Evolutionary conservation across 1,139 yeast species (phyloP), one percentile per base, ranked within the genome.

Genomic region (Lizanozyma gosingica): DNA sequence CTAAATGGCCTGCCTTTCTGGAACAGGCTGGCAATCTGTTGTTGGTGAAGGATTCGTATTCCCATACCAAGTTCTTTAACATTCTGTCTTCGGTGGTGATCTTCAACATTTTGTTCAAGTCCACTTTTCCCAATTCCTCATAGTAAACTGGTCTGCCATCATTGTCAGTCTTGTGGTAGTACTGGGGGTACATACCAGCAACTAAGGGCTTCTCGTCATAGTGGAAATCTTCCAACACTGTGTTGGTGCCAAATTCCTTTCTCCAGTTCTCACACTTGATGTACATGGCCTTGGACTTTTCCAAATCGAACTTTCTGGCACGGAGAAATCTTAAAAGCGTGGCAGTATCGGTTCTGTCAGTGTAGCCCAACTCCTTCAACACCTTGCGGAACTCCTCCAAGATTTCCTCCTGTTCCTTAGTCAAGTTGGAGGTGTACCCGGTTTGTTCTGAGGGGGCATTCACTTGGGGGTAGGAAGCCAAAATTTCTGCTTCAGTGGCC

Each of bases 61-160:
- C 98, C 95, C 97, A 90, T 41, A 88, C 97, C 57, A 92, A 73
- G 64, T 92, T 92, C 66, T 83, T 82, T 61, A 92, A 73, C 98
- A 92, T 90, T 60, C 97, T 82, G 53, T 92, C 97, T 63, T 88
- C 94, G 35, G 92, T 80, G 49, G 98, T 92, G 62, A 92, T 77
- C 65, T 87, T 84, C 71, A 86, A 79, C 95, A 92, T 85, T 60
- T 87, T 94, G 35, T 79, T 73, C 61, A 92, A 74, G 65, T 90
- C 86, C 47, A 92, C 96, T 43, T 80, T 70, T 43, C 98, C 98
- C 50, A 92, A 75, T 61, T 92, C 96, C 69, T 92, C 98, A 53
- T 83, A 75, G 65, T 92, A 92, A 41, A 88, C 83, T 3, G 98
- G 98, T 56, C 98, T 83, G 39, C 98, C 98, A 47, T 92, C 98